Conservation (phyloP, 2,329 filamentous ascomycete genomes). For the Phialophora expanda region DNA sequence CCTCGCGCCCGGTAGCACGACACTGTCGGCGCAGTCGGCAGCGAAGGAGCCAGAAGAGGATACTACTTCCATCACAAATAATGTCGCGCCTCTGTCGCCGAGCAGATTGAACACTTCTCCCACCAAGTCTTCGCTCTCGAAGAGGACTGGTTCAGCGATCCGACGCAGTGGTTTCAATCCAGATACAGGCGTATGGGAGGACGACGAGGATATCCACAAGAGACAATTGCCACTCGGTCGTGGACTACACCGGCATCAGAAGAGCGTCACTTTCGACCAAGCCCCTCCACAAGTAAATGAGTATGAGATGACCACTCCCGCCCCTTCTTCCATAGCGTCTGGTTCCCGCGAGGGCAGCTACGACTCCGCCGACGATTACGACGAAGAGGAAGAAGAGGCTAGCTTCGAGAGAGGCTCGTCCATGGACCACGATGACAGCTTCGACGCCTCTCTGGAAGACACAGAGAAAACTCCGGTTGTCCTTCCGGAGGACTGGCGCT, state of each 20-base stretch:
- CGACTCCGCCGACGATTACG: slow-evolving; percentile 72
- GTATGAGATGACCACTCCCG: slow-evolving; percentile 96
- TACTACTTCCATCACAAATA: slow-evolving; percentile 32
- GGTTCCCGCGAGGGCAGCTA: slow-evolving; percentile 93
- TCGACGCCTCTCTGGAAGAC: slow-evolving; percentile 93
- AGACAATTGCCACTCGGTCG: slow-evolving; percentile 68
- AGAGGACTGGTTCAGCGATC: slow-evolving; percentile 60
- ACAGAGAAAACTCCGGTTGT: slow-evolving; percentile 97
- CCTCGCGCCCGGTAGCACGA: slow-evolving; percentile 44
- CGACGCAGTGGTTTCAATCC: slow-evolving; percentile 62
- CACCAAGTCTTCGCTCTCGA: slow-evolving; percentile 85
- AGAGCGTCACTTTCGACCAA: slow-evolving; percentile 96
- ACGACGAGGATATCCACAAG: slow-evolving; percentile 66
- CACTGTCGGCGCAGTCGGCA: slow-evolving; percentile 51
- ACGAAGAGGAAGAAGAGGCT: slow-evolving; percentile 73
- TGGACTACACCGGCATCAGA: slow-evolving; percentile 79
- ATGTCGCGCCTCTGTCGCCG: slow-evolving; percentile 55
- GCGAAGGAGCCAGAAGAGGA: slow-evolving; percentile 40
- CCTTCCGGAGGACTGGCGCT: slow-evolving; percentile 94
- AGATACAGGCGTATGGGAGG: slow-evolving; percentile 70
- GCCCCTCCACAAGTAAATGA: slow-evolving; percentile 94
- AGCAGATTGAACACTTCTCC: slow-evolving; percentile 78
- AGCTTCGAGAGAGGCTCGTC: slow-evolving; percentile 64
- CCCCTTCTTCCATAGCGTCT: slow-evolving; percentile 88
- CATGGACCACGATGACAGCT: slow-evolving; percentile 79